Evolutionary conservation across 2,329 filamentous ascomycete species (phyloP).

Genomic region (Diplodia sapinea): DNA sequence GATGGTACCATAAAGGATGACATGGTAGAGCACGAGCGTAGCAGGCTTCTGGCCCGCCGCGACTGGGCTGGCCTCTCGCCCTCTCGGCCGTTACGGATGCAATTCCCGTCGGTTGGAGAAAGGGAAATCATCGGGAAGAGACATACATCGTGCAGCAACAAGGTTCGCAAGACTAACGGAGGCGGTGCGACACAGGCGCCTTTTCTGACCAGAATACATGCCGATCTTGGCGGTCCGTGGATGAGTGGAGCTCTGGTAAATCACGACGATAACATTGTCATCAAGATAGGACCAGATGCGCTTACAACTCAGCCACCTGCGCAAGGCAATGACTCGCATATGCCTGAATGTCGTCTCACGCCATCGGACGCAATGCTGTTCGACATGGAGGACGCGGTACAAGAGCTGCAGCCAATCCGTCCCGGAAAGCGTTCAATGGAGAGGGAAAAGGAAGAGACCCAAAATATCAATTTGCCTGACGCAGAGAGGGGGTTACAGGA

Average conservation of each 20-base stretch:
- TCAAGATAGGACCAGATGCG: conserved; percentile 47
- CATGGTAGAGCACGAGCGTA: conserved; percentile 35
- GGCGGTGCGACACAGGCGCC: not conserved
- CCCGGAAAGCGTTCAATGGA: not conserved
- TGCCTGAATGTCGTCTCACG: conserved; percentile 10
- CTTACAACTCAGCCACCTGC: conserved; percentile 38
- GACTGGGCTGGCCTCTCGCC: conserved; percentile 46
- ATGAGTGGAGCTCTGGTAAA: conserved; percentile 34
- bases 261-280: conserved; percentile 39
- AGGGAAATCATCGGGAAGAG: conserved; percentile 44
- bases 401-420: conserved; percentile 20
- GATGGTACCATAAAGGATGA: conserved; percentile 33
- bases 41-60: conserved; percentile 40
- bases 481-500: not conserved
- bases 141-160: conserved; percentile 35
- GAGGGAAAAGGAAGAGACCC: not conserved
- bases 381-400: conserved; percentile 34
- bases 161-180: not conserved
- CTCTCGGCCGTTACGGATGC: conserved; percentile 41
- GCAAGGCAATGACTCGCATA: conserved; percentile 15
- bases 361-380: conserved; percentile 48
- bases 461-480: conserved; percentile 12
- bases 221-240: conserved; percentile 27
- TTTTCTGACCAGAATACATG: not conserved
- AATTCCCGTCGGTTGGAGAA: conserved; percentile 38